These are phyloP conservation scores for Starmera pachycereana DNA, from an alignment of 805 yeast genomes.

Conservation along the genomic window DNA sequence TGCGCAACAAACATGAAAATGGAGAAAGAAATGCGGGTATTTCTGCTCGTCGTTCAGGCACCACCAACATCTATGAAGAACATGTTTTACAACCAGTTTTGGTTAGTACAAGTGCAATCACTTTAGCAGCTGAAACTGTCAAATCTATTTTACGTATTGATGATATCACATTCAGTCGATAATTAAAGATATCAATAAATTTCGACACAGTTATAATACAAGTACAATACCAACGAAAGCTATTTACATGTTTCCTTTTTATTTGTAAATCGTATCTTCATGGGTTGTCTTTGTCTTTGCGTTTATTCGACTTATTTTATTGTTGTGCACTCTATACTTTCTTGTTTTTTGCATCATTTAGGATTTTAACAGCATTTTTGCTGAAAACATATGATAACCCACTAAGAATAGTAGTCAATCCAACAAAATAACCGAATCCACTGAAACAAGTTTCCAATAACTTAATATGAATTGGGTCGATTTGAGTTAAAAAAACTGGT, in stretches of 20 bases:
- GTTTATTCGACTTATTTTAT: too few species aligned
- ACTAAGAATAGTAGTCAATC: constrained; percentile 63
- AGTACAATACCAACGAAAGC: not conserved
- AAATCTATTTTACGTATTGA: constrained; percentile 94
- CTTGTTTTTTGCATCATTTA: constrained; percentile 16
- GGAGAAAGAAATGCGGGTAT: constrained; percentile 95
- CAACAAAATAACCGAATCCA: constrained; percentile 44
- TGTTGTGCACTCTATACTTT: not conserved
- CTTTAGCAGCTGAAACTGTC: constrained; percentile 93
- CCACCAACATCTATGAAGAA: constrained; percentile 84
- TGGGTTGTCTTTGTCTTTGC: too few species aligned
- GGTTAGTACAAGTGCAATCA: constrained; percentile 88
- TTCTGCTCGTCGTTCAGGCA: constrained; percentile 87
- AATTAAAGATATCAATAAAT: constrained; percentile 8
- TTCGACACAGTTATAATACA: not conserved
- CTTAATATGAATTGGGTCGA: constrained; percentile 21
- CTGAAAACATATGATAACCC: constrained; percentile 71
- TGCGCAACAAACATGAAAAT: constrained; percentile 81
- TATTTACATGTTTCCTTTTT: not conserved
- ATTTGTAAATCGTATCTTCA: not conserved
- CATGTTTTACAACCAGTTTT: constrained; percentile 94
- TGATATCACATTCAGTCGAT: constrained; percentile 89
- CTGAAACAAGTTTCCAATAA: constrained; percentile 16
- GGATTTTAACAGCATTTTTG: constrained; percentile 54
- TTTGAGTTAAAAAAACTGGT: constrained; percentile 34